These are phyloP conservation scores for Trametopsis cervina DNA, from an alignment of 768 basidiomycete species.

Conservation along the genomic window DNA sequence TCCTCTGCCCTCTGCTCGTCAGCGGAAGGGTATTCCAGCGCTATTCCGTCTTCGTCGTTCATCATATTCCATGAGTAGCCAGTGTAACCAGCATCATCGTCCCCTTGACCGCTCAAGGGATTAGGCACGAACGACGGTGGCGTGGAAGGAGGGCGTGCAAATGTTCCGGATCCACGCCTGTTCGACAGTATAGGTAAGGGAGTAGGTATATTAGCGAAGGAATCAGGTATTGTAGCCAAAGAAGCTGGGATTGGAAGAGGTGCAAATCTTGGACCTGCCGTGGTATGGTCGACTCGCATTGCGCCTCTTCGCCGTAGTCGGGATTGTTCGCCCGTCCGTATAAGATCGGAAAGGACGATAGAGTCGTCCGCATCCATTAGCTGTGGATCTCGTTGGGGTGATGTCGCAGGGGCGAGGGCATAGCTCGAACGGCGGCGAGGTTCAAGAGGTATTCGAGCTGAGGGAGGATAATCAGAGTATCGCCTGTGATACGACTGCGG, in stretches of 20 bases:
- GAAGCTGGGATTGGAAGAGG: slow-evolving; percentile 7
- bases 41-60: slow-evolving; percentile 10
- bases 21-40: neutral
- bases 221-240: neutral
- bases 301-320: slow-evolving; percentile 68
- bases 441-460: slow-evolving; percentile 12
- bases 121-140: slow-evolving; percentile 1
- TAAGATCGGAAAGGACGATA: slow-evolving; percentile 66
- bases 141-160: neutral
- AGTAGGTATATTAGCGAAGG: slow-evolving; percentile 7
- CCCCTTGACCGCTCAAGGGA: neutral
- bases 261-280: slow-evolving; percentile 11
- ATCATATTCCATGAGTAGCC: neutral
- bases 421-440: slow-evolving; percentile 18
- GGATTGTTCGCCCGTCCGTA: slow-evolving; percentile 70
- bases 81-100: neutral
- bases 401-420: slow-evolving; percentile 1
- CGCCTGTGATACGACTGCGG: slow-evolving; percentile 24
- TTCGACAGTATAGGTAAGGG: neutral
- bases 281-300: slow-evolving; percentile 50
- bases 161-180: neutral
- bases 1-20: slow-evolving; percentile 18
- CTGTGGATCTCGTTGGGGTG: slow-evolving; percentile 5
- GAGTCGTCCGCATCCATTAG: slow-evolving; percentile 54
- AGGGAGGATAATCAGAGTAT: slow-evolving; percentile 16